Percentiles rank a stretch among this genome's conserved stretches.
Evolutionary conservation across 2,329 filamentous ascomycete species (phyloP).

Genomic region (Ophiocordyceps camponoti-saundersi): DNA sequence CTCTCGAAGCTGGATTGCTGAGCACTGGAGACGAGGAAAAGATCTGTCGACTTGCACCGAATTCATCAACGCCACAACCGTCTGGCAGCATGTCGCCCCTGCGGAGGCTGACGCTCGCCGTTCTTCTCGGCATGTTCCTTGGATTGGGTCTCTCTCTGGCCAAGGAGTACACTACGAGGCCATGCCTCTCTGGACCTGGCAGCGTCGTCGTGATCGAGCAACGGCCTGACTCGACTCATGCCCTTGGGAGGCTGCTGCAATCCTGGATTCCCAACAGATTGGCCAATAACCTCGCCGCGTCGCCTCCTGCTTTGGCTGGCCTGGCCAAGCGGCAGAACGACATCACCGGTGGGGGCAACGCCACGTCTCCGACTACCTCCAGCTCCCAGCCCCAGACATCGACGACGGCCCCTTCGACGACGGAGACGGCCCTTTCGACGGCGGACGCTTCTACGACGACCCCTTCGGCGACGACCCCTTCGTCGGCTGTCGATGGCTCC

Average conservation of each 20-base stretch:
- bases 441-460: background rate
- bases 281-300: slow-evolving; percentile 36
- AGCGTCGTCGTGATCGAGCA: background rate
- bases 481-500: too few relatives aligned
- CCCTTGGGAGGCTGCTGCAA: slow-evolving; percentile 45
- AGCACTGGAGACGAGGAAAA: slow-evolving; percentile 9
- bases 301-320: slow-evolving; percentile 34
- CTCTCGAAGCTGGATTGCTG: slow-evolving; percentile 9
- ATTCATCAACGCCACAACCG: background rate
- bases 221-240: slow-evolving; percentile 29
- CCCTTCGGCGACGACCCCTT: background rate
- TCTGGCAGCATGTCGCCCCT: slow-evolving; percentile 6
- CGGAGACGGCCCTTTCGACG: background rate
- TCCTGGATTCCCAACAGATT: slow-evolving; percentile 22
- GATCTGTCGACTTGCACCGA: background rate
- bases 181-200: background rate
- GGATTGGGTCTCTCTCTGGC: slow-evolving; percentile 8
- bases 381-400: background rate
- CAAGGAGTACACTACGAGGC: background rate
- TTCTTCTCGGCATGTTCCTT: slow-evolving; percentile 11
- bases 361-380: slow-evolving; percentile 1
- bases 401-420: background rate
- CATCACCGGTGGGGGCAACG: slow-evolving; percentile 13
- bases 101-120: slow-evolving; percentile 3
- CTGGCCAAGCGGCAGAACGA: slow-evolving; percentile 43